Percentiles rank a stretch among this genome's conserved stretches.
phyloP scores from a whole-genome alignment of 345 rosid genomes.

The Salix purpurea region DNA sequence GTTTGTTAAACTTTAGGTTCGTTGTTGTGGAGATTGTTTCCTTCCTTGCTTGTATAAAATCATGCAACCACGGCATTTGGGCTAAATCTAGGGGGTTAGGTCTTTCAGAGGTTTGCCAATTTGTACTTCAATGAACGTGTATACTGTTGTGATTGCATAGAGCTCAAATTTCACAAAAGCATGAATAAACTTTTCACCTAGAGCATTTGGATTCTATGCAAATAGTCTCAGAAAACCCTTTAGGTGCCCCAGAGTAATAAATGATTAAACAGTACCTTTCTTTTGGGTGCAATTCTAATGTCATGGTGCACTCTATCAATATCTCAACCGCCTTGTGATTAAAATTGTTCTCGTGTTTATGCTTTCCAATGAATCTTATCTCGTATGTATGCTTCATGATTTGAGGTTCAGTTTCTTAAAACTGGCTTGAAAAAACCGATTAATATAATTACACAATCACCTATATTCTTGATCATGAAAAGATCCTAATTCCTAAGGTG shows the following conservation, averaged over 20 bases:
- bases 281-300: neutral
- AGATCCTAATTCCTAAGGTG: neutral
- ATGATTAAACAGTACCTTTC: neutral
- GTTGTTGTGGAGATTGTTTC: constrained; percentile 1
- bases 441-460: neutral
- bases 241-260: constrained; percentile 1
- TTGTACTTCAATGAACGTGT: neutral
- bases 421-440: neutral
- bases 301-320: neutral
- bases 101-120: neutral
- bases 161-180: neutral
- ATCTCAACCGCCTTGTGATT: neutral
- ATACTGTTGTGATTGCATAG: neutral
- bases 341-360: neutral
- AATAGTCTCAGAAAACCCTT: neutral
- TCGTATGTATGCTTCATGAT: neutral
- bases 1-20: neutral
- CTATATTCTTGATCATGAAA: neutral
- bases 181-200: neutral
- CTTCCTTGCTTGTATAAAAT: neutral
- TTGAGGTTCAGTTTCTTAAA: neutral
- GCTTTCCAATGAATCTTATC: neutral
- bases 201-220: neutral
- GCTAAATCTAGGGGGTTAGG: neutral
- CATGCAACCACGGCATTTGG: neutral